Evolutionary conservation across 179 eudicot species (phyloP), one percentile per base, ranked within the genome.

Genomic region (Camellia oleifera): DNA sequence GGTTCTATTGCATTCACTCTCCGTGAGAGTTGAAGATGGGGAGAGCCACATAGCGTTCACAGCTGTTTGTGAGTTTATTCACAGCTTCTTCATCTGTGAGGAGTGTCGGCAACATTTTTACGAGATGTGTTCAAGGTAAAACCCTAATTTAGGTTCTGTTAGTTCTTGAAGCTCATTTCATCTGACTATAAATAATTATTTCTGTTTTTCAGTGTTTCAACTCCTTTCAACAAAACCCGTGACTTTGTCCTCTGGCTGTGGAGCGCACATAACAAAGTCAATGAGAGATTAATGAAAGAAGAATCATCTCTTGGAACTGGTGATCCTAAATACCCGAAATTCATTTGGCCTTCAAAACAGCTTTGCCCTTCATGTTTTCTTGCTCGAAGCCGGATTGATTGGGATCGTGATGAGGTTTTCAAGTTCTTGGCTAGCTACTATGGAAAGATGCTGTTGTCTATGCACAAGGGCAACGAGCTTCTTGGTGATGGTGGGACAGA

Each of bases 61-160:
- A 64, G 88, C 92, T 69, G 87, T 82, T 23, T 96, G 99, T 75
- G 92, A 94, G 74, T 96, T 91, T 84, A 89, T 96, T 73, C 93
- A 87, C 86, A 87, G 89, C 65, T 96, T 96, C 88, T 96, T 96
- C 85, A 75, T 94, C 75, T 96, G 99, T 79, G 98, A 96, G 53
- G 98, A 96, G 85, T 96, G 99, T 65, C 92, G 98, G 52, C 90
- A 89, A 83, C 99, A 96, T 85, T 96, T 96, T 82, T 88, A 87
- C 80, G 86, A 84, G 72, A 96, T 92, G 98, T 96, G 99, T 80
- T 91, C 97, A 48, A 96, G 99, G 99, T 96, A 83, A 8, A 17
- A 26, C 61, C 15, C 72, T 52, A 12, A 42, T 69, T 54, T 46
- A 67, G 15, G 17, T 46, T 15, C 23, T 79, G 1, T 32, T 72